Base-by-base conservation (phyloP, 768 basidiomycete genomes). In the Obba rivulosa region DNA sequence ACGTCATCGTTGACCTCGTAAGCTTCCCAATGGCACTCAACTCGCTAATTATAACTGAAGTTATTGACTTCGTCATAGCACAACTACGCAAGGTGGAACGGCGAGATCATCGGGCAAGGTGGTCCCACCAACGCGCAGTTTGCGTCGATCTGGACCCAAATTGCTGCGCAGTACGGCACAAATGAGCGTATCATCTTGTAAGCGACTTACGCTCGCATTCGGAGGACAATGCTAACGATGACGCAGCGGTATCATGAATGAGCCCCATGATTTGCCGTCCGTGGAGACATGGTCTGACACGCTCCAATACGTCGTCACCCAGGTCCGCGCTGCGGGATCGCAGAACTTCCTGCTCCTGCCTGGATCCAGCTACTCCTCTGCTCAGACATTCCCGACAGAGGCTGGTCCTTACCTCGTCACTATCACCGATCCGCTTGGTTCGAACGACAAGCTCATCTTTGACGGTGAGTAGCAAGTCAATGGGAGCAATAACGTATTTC, bases 31-130 rank as follows among this genome's bases (percentile, higher is more conserved):
- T n/a, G n/a, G 4, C 34, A 13, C 11, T 31, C 23, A 34, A n/a
- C 34, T 45, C 25, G 21, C 17, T 17, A 11, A 40, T 42, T 22
- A 35, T 20, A 22, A 16, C 24, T 10, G n/a, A n/a, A n/a, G n/a
- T n/a, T n/a, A 24, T 17, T 14, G 20, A 46, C 13, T n/a, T n/a
- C n/a, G n/a, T 36, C 36, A 24, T 31, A 73, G 68, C 79, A 80
- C 64, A 80, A 81, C 66, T 80, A 80, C 54, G 80, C 76, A 9
- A 69, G 79, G 39, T 79, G 76, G 75, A 78, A 81, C 52, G 74
- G 75, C 8, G 62, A 21, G 13, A 72, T 60, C 67, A 68, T 68
- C 48, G 60, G 55, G 13, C 67, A 73, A 53, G 73, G 70, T 40
- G 72, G 73, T 8, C 72, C 74, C 1, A 67, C 69, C 34, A 66